These are phyloP conservation scores for Exophiala sp. DNA, from an alignment of 2,329 filamentous ascomycete species.

Conservation along the genomic window DNA sequence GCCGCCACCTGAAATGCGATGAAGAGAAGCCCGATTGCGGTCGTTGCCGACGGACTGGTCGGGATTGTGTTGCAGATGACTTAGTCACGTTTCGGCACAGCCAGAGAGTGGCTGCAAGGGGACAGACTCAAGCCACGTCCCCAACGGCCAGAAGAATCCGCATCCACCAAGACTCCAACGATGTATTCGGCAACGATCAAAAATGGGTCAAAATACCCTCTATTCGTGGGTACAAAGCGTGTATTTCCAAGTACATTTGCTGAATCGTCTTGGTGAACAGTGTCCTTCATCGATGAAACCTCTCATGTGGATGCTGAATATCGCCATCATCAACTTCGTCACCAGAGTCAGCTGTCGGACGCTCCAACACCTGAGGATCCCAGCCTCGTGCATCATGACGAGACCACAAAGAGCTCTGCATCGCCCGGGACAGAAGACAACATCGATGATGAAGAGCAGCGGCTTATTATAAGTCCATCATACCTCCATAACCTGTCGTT, in stretches of 20 bases:
- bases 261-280: neutral
- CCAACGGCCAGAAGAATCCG: neutral
- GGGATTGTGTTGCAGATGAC: conserved; percentile 1
- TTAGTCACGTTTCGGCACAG: neutral
- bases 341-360: neutral
- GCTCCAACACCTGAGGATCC: neutral
- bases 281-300: neutral
- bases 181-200: neutral
- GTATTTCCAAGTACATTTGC: neutral
- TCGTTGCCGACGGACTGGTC: neutral
- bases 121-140: neutral
- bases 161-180: neutral
- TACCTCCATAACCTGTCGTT: neutral
- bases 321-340: neutral
- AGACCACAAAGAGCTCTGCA: neutral
- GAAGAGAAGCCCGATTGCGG: conserved; percentile 21
- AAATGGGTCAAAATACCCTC: neutral
- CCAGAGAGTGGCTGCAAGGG: neutral
- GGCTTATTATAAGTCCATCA: neutral
- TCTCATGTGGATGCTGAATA: neutral
- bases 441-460: neutral
- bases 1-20: conserved; percentile 33
- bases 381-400: neutral
- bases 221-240: neutral
- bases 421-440: neutral